A percentile compares a stretch with the other conserved stretches of the same genome.
Conservation (phyloP, 169 alveolate species). For the Plasmodium fragile region DNA sequence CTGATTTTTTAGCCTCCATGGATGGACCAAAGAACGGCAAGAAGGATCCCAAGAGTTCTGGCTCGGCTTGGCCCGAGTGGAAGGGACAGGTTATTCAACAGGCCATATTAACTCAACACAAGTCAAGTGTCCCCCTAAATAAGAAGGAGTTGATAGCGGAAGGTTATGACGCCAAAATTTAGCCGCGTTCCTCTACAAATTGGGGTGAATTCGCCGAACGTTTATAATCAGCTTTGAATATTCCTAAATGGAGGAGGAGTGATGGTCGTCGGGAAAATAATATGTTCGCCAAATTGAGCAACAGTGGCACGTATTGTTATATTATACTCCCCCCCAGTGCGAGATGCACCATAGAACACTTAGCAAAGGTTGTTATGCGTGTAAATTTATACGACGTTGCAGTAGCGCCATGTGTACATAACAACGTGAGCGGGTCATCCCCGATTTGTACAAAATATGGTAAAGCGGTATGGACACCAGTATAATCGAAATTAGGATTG, state of each 20-base stretch:
- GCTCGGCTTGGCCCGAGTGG: slow-evolving; percentile 94
- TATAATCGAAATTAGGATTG: background rate
- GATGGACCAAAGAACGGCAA: slow-evolving; percentile 79
- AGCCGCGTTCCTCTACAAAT: background rate
- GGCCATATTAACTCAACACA: slow-evolving; percentile 91
- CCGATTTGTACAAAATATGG: background rate
- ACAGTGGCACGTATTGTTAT: background rate
- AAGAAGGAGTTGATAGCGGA: slow-evolving; percentile 92
- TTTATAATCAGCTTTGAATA: background rate
- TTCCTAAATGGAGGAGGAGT: background rate
- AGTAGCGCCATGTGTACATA: background rate
- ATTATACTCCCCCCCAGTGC: background rate
- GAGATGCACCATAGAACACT: background rate
- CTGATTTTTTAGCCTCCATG: slow-evolving; percentile 87
- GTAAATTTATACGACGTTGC: background rate
- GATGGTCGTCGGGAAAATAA: background rate
- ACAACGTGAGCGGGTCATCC: background rate
- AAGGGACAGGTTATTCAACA: slow-evolving; percentile 94
- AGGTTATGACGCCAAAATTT: slow-evolving; percentile 92
- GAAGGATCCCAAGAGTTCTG: slow-evolving; percentile 82
- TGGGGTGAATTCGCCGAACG: background rate
- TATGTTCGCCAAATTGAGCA: background rate
- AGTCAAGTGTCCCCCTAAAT: slow-evolving; percentile 89
- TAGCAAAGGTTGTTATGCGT: background rate
- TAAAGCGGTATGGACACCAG: background rate